Evolutionary conservation across 257 asterid species (phyloP), one percentile per base, ranked within the genome.

Genomic region (Penstemon newberryi): DNA sequence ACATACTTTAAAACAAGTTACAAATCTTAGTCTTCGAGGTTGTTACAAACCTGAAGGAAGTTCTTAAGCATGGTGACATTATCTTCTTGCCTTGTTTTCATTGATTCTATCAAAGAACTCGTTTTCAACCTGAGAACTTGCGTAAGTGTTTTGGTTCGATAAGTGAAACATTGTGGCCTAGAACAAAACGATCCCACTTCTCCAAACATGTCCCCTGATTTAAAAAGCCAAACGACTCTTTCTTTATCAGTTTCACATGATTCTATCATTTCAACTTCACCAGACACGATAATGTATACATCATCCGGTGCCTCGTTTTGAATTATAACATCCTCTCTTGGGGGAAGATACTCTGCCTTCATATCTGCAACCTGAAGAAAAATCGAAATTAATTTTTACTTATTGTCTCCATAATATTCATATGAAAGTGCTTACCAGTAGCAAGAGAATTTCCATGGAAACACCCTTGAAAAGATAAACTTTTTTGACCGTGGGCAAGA

Each of bases 271-370:
- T 93, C 96, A 11, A 93, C 95, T 65, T 93, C 96, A 42, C 99
- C 99, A 0, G 97, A 93, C 57, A 88, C 97, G 44, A 93, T 85
- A 4, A 93, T 83, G 84, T 93, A 93, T 4, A 93, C 64, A 72
- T 93, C 97, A 5, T 93, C 96, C 0, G 97, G 81, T 4, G 92
- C 79, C 78, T 90, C 97, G 10, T 90, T 86, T 71, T 85, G 95
- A 79, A 85, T 72, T 57, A 90, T 82, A 5, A 93, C 95, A 66
- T 93, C 99, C 85, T 93, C 97, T 74, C 95, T 82, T 8, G 99
- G 99, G 0, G 99, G 96, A 15, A 88, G 74, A 15, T 88, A 93
- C 55, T 93, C 99, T 0, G 99, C 97, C 67, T 81, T 90, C 88
- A 88, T 84, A 49, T 88, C 95, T 8, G 96, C 81, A 40, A 92